These are phyloP conservation scores for Rubroshorea leprosula DNA, from an alignment of 345 rosid genomes.

Conservation along the genomic window DNA sequence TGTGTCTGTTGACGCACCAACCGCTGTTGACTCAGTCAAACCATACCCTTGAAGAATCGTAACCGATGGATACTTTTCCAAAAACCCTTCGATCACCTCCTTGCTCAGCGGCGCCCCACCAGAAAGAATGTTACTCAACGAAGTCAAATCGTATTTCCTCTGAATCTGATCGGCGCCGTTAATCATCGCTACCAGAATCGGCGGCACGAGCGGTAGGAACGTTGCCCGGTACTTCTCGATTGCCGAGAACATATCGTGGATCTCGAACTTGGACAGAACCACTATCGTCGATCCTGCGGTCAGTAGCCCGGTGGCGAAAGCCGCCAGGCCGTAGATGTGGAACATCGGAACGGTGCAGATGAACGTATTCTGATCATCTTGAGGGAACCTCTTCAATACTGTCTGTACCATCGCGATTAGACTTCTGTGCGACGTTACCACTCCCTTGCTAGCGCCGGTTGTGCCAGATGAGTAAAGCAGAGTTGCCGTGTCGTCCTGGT, in stretches of 20 bases:
- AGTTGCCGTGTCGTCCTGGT: constrained; percentile 69
- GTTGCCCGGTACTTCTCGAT: constrained; percentile 47
- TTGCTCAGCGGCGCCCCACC: constrained; percentile 88
- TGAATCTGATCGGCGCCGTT: constrained; percentile 44
- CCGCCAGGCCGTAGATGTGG: constrained; percentile 73
- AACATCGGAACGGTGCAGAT: constrained; percentile 88
- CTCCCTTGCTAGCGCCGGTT: constrained; percentile 81
- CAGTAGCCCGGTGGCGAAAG: constrained; percentile 52
- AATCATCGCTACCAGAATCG: constrained; percentile 58
- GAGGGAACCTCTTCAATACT: constrained; percentile 24
- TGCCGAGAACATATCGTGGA: constrained; percentile 59
- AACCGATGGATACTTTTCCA: constrained; percentile 41
- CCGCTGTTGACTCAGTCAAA: constrained; percentile 64
- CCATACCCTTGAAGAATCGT: constrained; percentile 65
- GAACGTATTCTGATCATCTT: constrained; percentile 33
- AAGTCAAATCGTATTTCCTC: constrained; percentile 51
- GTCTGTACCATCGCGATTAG: constrained; percentile 55
- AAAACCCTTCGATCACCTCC: constrained; percentile 62
- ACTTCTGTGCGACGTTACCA: constrained; percentile 62
- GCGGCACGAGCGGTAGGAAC: constrained; percentile 67
- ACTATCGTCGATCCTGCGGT: constrained; percentile 58
- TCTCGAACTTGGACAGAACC: constrained; percentile 59
- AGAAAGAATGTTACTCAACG: constrained; percentile 40
- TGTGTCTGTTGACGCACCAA: constrained; percentile 47
- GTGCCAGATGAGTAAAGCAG: constrained; percentile 92